phyloP scores from a whole-genome alignment of 1,284 basidiomycete genomes.

The Sphagnurus paluster region DNA sequence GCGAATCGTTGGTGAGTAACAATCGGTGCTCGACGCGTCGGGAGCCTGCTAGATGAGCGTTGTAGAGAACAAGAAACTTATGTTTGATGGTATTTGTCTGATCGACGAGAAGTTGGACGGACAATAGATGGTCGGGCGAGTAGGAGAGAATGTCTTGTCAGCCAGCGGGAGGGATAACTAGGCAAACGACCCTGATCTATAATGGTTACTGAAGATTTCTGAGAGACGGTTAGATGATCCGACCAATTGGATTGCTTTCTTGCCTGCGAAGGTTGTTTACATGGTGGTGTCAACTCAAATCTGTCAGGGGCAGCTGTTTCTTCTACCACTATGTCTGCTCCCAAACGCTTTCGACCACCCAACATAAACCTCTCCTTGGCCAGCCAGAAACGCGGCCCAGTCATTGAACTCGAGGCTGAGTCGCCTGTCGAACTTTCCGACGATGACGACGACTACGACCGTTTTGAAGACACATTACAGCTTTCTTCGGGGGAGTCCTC shows the following conservation, averaged over 20 bases:
- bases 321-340: slow-evolving; percentile 19
- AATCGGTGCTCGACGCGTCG: neutral
- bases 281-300: slow-evolving; percentile 11
- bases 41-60: neutral
- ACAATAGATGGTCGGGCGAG: no score
- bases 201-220: neutral
- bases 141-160: no score
- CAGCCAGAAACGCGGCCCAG: slow-evolving; percentile 28
- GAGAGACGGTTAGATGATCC: slow-evolving; percentile 6
- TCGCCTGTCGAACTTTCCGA: slow-evolving; percentile 27
- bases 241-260: neutral
- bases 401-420: slow-evolving; percentile 25
- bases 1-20: neutral
- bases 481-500: slow-evolving; percentile 37
- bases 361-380: slow-evolving; percentile 35
- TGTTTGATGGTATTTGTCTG: no score
- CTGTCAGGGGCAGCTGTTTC: slow-evolving; percentile 10
- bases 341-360: slow-evolving; percentile 33
- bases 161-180: no score
- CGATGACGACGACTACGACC: slow-evolving; percentile 30
- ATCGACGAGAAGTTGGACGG: no score
- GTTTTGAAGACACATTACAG: slow-evolving; percentile 37
- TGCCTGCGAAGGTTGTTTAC: slow-evolving; percentile 10
- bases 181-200: neutral
- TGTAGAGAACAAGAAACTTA: no score